Evolutionary conservation across 1,284 basidiomycete species (phyloP), one percentile per base, ranked within the genome.

Genomic region (Austroboletus rostrupii): DNA sequence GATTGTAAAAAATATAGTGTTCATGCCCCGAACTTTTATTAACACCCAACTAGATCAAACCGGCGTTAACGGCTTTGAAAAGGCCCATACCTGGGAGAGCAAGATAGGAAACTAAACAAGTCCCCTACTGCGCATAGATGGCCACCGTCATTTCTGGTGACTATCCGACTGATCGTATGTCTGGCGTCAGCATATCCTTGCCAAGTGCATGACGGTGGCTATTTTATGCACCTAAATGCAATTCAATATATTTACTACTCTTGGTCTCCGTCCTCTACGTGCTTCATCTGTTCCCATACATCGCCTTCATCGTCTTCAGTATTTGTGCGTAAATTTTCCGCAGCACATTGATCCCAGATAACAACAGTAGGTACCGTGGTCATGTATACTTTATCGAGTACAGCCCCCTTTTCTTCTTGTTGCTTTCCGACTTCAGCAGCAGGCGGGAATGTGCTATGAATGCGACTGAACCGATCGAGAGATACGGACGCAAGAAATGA

Each of bases 61-160:
- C 40, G 86, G 82, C 17, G 71, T 63, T 54, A 97, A 97, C 64
- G 95, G 95, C 0, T 97, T 97, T 65, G 95, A 98, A 70, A 85
- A 86, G 45, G 92, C 92, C 0, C 83, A 86, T 50, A 83, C 77
- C 5, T 97, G 94, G 95, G 80, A 85, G 71, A 92, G 88, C 60
- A 76, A 85, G 65, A 95, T 96, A 61, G 92, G 79, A 6, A 61
- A 70, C 39, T 58, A 50, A 56, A 35, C 8, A 16, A 46, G 13
- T 45, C n/a, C 2, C 36, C 17, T 47, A 29, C 37, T 39, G 45
- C 6, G 28, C 6, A 23, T 43, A 39, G 28, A 38, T 21, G 14
- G 11, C 1, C 35, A n/a, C 13, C 16, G 26, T 41, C 26, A 4
- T 36, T 23, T 3, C 8, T 19, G 17, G 28, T 19, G n/a, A 13